Evolutionary conservation across 768 basidiomycete species (phyloP).

Genomic region (Kwoniella bestiolae): DNA sequence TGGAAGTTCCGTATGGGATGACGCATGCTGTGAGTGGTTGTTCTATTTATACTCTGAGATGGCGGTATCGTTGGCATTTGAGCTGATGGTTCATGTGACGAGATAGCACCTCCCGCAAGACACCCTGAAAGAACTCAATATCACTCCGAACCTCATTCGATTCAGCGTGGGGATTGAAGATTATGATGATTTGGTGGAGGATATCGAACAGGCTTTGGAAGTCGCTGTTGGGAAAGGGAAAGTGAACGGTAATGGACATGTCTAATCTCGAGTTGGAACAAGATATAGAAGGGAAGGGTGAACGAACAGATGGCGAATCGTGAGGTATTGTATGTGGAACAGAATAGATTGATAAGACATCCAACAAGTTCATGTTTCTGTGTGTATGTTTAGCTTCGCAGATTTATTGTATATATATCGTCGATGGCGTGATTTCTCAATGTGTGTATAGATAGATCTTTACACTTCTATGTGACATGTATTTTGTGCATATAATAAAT

Average conservation of each 20-base stretch:
- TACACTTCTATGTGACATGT: too few species aligned
- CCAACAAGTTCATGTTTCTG: too few species aligned
- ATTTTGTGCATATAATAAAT: too few species aligned
- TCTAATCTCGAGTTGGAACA: not conserved
- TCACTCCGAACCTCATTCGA: conserved; percentile 64
- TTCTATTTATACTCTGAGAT: too few species aligned
- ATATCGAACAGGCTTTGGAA: conserved; percentile 71
- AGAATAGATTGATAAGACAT: too few species aligned
- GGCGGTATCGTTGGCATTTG: too few species aligned
- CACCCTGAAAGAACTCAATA: conserved; percentile 42
- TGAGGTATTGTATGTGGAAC: too few species aligned
- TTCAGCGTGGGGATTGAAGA: conserved; percentile 91
- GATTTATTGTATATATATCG: not conserved
- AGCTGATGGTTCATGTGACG: not conserved
- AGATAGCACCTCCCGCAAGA: conserved; percentile 48
- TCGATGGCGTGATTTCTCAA: not conserved
- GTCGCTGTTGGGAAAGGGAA: conserved; percentile 14
- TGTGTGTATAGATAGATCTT: too few species aligned
- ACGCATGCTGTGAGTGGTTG: conserved; percentile 72
- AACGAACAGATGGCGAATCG: too few species aligned
- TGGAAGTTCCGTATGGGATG: conserved; percentile 85
- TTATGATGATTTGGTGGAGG: conserved; percentile 73
- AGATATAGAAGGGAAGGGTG: too few species aligned
- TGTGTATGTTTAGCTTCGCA: too few species aligned
- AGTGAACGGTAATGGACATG: not conserved